Evolutionary conservation across 768 basidiomycete genomes (phyloP).

Genomic region (Lactarius trivialis): DNA sequence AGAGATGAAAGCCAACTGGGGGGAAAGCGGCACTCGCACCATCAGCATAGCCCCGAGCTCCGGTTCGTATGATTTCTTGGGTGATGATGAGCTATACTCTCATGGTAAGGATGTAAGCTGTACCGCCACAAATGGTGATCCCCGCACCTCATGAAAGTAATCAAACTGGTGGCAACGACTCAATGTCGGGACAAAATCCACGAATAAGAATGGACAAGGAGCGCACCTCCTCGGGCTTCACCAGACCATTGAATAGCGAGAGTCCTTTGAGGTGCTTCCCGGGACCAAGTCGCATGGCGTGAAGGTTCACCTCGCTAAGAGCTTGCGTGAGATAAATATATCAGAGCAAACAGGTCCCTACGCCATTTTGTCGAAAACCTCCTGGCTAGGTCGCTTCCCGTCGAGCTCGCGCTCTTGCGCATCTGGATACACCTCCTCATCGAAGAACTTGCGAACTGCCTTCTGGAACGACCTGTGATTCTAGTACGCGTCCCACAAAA

Average conservation of each 20-base stretch:
- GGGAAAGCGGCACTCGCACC: constrained; percentile 26
- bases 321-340: constrained; percentile 22
- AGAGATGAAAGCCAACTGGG: constrained; percentile 32
- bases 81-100: constrained; percentile 28
- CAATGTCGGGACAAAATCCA: background rate
- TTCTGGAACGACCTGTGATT: constrained; percentile 56
- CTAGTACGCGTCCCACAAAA: constrained; percentile 35
- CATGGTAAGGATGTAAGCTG: background rate
- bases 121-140: background rate
- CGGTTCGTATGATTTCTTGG: constrained; percentile 40
- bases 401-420: constrained; percentile 66
- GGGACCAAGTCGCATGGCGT: constrained; percentile 93
- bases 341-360: constrained; percentile 26
- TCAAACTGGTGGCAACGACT: constrained; percentile 45
- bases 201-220: background rate
- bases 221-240: constrained; percentile 61
- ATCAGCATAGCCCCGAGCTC: constrained; percentile 77
- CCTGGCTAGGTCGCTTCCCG: constrained; percentile 79
- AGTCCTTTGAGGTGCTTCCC: constrained; percentile 80
- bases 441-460: constrained; percentile 57
- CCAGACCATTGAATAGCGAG: constrained; percentile 65
- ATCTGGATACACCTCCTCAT: constrained; percentile 52
- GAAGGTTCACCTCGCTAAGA: constrained; percentile 57
- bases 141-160: constrained; percentile 75
- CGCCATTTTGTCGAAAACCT: constrained; percentile 81